Percentiles rank a stretch among this genome's conserved stretches.
phyloP scores from a whole-genome alignment of 768 basidiomycete species.

The Mycena amicta region DNA sequence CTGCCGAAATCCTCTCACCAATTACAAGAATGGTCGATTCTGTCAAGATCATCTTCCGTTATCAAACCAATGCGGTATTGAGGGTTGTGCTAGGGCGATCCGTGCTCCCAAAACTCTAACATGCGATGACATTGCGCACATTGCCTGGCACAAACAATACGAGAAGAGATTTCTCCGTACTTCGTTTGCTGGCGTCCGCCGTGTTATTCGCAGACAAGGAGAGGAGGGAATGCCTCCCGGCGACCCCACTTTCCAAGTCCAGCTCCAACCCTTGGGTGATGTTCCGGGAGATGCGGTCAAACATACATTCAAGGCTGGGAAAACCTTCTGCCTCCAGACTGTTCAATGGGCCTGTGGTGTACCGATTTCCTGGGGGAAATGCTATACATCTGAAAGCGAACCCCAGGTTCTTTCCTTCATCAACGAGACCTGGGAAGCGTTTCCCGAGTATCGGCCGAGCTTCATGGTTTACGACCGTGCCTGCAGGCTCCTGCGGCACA shows the following conservation, averaged over 20 bases:
- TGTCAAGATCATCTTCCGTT: conserved; percentile 25
- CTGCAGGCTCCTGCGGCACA: neutral
- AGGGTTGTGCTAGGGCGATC: neutral
- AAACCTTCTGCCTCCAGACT: neutral
- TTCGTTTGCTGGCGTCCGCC: neutral
- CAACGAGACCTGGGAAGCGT: neutral
- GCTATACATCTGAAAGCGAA: neutral
- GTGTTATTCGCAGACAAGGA: neutral
- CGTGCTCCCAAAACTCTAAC: neutral
- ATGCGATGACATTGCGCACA: neutral
- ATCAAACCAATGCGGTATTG: neutral
- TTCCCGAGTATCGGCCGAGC: neutral
- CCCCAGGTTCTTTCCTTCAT: neutral
- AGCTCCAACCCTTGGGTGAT: neutral
- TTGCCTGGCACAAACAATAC: neutral
- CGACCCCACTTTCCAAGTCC: neutral
- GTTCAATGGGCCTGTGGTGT: neutral
- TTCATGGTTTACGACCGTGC: neutral
- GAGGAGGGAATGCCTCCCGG: neutral
- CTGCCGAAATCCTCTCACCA: conserved; percentile 26
- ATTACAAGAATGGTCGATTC: conserved; percentile 35
- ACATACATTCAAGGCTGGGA: neutral
- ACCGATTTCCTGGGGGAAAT: neutral
- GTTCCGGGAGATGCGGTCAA: neutral
- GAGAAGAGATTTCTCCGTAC: neutral